Evolutionary conservation across 164 flowering plant species (phyloP).

Genomic region (Macadamia tetraphylla): DNA sequence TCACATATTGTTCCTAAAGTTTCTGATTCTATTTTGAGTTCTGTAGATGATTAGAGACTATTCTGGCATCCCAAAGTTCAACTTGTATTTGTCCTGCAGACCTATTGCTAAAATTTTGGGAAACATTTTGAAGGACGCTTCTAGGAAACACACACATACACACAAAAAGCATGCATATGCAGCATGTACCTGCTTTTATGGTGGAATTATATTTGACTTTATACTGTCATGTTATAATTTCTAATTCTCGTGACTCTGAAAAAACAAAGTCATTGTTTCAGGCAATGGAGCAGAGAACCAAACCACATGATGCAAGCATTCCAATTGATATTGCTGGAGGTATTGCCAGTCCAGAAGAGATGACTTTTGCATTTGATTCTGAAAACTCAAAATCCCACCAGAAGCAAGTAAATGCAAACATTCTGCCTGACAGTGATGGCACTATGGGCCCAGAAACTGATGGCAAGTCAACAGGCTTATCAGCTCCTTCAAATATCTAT

Average conservation of each 20-base stretch:
- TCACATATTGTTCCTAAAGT: neutral
- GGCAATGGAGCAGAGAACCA: slow-evolving; percentile 44
- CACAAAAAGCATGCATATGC: too few species aligned
- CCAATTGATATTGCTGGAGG: slow-evolving; percentile 25
- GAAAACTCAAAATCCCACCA: slow-evolving; percentile 30
- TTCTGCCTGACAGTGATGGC: slow-evolving; percentile 35
- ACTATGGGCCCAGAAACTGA: slow-evolving; percentile 34
- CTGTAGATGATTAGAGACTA: neutral
- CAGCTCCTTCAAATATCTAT: slow-evolving; percentile 40
- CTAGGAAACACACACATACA: too few species aligned
- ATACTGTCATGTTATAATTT: neutral
- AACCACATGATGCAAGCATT: slow-evolving; percentile 31
- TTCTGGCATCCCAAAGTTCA: neutral
- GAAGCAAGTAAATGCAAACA: slow-evolving; percentile 29
- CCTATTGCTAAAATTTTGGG: too few species aligned
- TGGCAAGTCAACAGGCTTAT: slow-evolving; percentile 24
- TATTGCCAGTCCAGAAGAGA: slow-evolving; percentile 31
- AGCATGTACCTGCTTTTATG: too few species aligned
- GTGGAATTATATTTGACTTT: neutral
- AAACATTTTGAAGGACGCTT: too few species aligned
- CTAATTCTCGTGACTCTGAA: neutral
- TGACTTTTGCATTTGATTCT: slow-evolving; percentile 28
- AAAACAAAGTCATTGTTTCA: slow-evolving; percentile 20
- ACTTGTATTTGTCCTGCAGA: too few species aligned
- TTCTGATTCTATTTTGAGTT: neutral